A percentile compares a stretch with the other conserved stretches of the same genome.
These are phyloP conservation scores for Aspergillus sp. DNA, from an alignment of 2,329 filamentous ascomycete species.

Conservation along the genomic window DNA sequence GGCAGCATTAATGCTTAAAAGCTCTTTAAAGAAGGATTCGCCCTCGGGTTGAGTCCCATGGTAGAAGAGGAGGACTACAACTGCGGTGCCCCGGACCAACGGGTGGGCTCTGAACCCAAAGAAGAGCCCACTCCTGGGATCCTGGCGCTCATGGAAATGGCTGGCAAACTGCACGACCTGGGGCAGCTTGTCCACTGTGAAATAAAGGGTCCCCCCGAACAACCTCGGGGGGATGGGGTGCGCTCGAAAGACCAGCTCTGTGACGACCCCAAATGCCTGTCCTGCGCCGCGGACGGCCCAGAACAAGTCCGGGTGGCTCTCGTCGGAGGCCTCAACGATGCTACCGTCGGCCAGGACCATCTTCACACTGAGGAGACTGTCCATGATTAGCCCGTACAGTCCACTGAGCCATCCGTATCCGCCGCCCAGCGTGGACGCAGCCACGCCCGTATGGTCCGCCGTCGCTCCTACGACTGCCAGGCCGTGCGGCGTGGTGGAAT, in stretches of 20 bases:
- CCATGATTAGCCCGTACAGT: conserved; percentile 52
- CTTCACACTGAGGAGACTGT: conserved; percentile 40
- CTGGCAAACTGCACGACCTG: conserved; percentile 9
- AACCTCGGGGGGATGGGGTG: conserved; percentile 11
- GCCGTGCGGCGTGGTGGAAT: conserved; percentile 47
- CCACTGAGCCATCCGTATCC: conserved; percentile 56
- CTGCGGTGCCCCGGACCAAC: conserved; percentile 2
- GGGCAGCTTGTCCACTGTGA: background rate
- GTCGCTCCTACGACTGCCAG: conserved; percentile 60
- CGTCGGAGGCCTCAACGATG: conserved; percentile 33
- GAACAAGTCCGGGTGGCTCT: conserved; percentile 47
- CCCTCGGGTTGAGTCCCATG: conserved; percentile 8
- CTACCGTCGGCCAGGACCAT: conserved; percentile 38
- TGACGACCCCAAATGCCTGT: conserved; percentile 40
- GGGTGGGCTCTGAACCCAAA: conserved; percentile 8
- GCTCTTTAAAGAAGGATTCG: conserved; percentile 5
- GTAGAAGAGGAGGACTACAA: conserved; percentile 14
- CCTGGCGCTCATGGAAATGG: conserved; percentile 3
- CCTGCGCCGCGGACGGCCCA: conserved; percentile 45
- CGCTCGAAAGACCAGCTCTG: conserved; percentile 33
- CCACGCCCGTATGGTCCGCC: conserved; percentile 59
- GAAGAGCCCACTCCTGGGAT: conserved; percentile 4
- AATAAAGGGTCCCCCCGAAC: background rate
- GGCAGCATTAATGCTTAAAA: conserved; percentile 4
- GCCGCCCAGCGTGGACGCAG: conserved; percentile 55